Base-by-base conservation (phyloP, 306 rosid genomes). In the Vigna unguiculata region DNA sequence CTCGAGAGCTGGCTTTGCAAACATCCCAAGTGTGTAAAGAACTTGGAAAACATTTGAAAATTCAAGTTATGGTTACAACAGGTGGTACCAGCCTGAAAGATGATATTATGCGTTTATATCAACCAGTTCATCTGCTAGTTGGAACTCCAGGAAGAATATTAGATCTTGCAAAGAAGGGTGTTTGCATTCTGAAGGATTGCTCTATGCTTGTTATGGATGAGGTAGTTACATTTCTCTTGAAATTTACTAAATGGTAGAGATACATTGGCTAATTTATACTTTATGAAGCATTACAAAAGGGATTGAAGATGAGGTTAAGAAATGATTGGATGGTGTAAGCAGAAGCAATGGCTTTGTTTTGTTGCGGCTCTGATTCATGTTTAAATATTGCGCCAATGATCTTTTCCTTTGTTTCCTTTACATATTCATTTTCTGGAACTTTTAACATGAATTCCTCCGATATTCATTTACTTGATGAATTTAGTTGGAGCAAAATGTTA, bases 11-110 rank as follows among this genome's bases (percentile, higher is more conserved):
- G 85, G 98, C 98, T 80, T 93, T 95, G 87, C 98, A 95, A 86
- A 95, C 98, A 63, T 95, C 98, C 43, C 98, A 95, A 92, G 98
- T 95, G 53, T 95, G 98, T 69, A 95, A 95, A 86, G 98, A 95
- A 86, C 90, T 95, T 5, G 98, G 96, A 78, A 95, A 95, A 76
- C 94, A 95, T 88, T 89, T 95, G 90, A 73, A 90, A 38, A 90
- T 95, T 81, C 96, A 95, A 86, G 97, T 95, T 59, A 95, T 95
- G 98, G 98, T 92, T 66, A 95, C 98, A 8, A 95, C 98, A 1
- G 98, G 98, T 41, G 98, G 98, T 80, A 95, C 98, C 61, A 95
- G 98, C 84, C 86, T 95, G 65, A 95, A 88, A 88, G 98, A 95
- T 73, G 98, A 95, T 77, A 95, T 95, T 65, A 92, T 95, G 98